These are phyloP conservation scores for Sphaerulina vaccinii DNA, from an alignment of 2,329 filamentous ascomycete species.

Conservation along the genomic window DNA sequence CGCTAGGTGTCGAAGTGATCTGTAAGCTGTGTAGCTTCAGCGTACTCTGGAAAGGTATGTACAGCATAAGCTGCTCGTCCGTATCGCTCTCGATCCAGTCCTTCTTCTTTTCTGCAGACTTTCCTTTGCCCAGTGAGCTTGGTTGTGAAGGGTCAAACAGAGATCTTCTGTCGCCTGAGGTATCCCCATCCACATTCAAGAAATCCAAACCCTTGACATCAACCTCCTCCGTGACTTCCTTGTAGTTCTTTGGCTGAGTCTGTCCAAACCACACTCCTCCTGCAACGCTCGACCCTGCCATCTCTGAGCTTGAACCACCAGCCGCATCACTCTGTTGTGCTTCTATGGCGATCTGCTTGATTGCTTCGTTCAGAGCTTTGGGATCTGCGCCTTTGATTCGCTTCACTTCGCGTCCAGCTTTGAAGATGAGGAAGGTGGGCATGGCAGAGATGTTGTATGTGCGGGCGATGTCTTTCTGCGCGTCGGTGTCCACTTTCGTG, in stretches of 20 bases:
- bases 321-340: conserved; percentile 44
- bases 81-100: conserved; percentile 97
- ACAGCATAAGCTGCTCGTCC: conserved; percentile 94
- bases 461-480: conserved; percentile 69
- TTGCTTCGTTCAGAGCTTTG: conserved; percentile 65
- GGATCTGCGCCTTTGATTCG: conserved; percentile 64
- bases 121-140: conserved; percentile 59
- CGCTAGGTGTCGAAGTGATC: conserved; percentile 81
- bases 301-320: conserved; percentile 33
- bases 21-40: conserved; percentile 85
- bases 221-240: conserved; percentile 77
- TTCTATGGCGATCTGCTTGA: conserved; percentile 70
- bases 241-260: conserved; percentile 74
- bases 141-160: conserved; percentile 71
- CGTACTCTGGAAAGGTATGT: conserved; percentile 81
- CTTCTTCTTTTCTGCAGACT: conserved; percentile 50
- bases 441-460: conserved; percentile 74
- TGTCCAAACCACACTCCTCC: conserved; percentile 67
- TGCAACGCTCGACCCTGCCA: conserved; percentile 43
- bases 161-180: conserved; percentile 68
- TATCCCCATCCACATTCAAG: conserved; percentile 78
- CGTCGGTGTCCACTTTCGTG: conserved; percentile 80
- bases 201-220: conserved; percentile 80
- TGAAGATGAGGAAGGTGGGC: conserved; percentile 83
- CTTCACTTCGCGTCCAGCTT: conserved; percentile 39